Base-by-base conservation (phyloP, 176 grass and related monocot species). In the Oryza meyeriana region DNA sequence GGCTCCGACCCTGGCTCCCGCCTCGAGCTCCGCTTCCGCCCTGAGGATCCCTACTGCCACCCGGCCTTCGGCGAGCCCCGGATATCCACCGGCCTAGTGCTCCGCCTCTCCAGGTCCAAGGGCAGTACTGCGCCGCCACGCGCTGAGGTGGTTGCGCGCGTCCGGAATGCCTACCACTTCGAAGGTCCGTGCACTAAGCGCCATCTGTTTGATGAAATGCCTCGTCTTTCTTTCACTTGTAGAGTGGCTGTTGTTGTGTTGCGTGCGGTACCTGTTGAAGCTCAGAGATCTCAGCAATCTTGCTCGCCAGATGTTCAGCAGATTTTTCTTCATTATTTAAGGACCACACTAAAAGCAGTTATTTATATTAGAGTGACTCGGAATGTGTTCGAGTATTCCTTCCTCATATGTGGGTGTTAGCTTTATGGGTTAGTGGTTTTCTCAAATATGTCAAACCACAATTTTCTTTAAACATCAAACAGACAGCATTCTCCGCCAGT, bases 1-100 rank as follows among this genome's bases (percentile, higher is more conserved):
- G 85, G 69, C 74, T 91, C 86, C 2, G 84, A 86, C 68, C n/a
- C 61, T 1, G 52, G 36, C 13, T 39, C 71, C 38, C 72, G 61
- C 66, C 80, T 98, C 63, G 85, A 95, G 86, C 88, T 98, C 48
- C 92, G 95, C 1, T 95, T 98, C 79, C 84, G 92, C 59, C 95
- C 90, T 1, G 92, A 93, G 84, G 95, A 98, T 35, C 92, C 92
- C 20, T 86, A 84, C 40, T 98, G 84, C 85, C 95, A 98, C 82
- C 92, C 95, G 36, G 50, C 93, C 66, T 84, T 84, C 22, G 93
- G 86, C 1, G 76, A 91, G 38, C 72, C 85, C 64, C 84, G 82
- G 12, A 27, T 87, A 9, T 52, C 87, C 30, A 71, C 87, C 0
- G 79, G 90, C 29, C 89, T 98, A 0, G 84, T 98, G 68, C 90